phyloP scores from a whole-genome alignment of 176 grass and related monocot species.

The Triticum monococcum region DNA sequence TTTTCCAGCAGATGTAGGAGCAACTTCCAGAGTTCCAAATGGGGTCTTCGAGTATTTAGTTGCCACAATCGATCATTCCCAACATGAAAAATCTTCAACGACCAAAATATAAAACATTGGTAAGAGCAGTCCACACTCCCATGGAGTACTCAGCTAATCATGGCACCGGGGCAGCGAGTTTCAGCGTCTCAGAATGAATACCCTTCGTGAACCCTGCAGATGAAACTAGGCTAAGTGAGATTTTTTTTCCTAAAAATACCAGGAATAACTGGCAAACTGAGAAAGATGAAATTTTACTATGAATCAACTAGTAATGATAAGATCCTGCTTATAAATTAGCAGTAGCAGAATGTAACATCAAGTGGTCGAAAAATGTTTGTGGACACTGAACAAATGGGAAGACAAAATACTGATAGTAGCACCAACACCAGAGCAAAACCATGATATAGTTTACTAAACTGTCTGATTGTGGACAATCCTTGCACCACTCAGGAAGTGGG shows the following conservation, averaged over 20 bases:
- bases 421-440: not conserved
- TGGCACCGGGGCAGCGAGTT: not conserved
- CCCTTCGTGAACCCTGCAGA: not conserved
- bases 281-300: not conserved
- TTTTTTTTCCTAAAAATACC: not conserved
- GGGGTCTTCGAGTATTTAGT: not conserved
- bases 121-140: not conserved
- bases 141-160: not conserved
- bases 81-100: not conserved
- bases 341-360: not conserved
- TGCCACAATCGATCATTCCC: not conserved
- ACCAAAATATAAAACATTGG: not conserved
- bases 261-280: not conserved
- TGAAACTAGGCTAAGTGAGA: not conserved
- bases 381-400: not conserved
- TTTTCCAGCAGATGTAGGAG: not conserved
- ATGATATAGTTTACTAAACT: not conserved
- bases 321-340: not conserved
- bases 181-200: not conserved
- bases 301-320: not conserved
- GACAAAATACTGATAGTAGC: not conserved
- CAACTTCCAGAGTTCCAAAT: not conserved
- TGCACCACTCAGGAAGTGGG: not conserved
- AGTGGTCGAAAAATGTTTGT: not conserved
- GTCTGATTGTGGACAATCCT: not conserved